A percentile compares a stretch with the other conserved stretches of the same genome.
Conservation (phyloP, 257 asterid species). For the Solanum stenotomum region DNA sequence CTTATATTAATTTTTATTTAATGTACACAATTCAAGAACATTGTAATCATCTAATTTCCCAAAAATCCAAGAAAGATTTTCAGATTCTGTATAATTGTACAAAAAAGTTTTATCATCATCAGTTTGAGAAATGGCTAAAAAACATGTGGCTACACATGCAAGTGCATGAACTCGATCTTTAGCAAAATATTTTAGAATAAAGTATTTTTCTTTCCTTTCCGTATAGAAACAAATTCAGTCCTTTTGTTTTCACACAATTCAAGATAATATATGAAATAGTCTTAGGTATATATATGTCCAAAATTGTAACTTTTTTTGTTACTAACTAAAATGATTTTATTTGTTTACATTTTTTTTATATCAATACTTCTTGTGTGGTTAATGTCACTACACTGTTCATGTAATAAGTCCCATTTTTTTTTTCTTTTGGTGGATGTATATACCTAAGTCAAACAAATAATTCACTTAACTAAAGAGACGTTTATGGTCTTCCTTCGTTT, state of each 20-base stretch:
- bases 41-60: background rate
- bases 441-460: background rate
- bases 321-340: background rate
- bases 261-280: background rate
- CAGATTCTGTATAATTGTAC: background rate
- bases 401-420: background rate
- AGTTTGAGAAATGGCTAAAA: background rate
- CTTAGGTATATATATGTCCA: background rate
- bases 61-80: background rate
- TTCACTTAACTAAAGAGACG: background rate
- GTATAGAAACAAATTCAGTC: background rate
- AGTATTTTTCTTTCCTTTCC: background rate
- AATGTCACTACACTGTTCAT: background rate
- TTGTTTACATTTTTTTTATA: background rate
- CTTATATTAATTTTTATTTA: background rate
- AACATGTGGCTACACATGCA: constrained; percentile 16
- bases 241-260: background rate
- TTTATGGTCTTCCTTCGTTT: background rate
- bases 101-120: background rate
- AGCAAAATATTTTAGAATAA: background rate
- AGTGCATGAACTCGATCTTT: background rate
- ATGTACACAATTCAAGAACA: background rate
- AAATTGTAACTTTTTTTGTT: background rate
- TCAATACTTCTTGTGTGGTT: background rate
- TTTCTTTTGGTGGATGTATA: background rate